Conservation (phyloP, 2,329 filamentous ascomycete genomes). For the Chrysosporium keratinophilum region DNA sequence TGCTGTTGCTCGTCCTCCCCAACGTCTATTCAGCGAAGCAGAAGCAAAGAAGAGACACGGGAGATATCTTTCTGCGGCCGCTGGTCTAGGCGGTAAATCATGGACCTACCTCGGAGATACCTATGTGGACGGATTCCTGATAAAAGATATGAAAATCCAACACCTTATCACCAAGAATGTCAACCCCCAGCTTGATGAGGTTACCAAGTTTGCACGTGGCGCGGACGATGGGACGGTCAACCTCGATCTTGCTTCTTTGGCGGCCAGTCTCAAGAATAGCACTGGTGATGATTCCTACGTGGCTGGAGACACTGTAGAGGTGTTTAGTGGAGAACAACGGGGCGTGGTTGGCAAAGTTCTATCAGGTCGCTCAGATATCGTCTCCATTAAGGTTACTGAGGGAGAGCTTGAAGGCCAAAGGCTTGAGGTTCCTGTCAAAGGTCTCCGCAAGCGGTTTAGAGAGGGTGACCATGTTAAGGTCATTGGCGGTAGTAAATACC, state of each 20-base stretch:
- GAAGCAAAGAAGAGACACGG: constrained; percentile 85
- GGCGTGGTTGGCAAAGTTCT: constrained; percentile 78
- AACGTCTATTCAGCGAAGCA: constrained; percentile 81
- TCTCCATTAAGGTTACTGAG: constrained; percentile 74
- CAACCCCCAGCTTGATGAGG: constrained; percentile 85
- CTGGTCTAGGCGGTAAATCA: constrained; percentile 51
- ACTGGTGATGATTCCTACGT: constrained; percentile 74
- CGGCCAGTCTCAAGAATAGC: constrained; percentile 77
- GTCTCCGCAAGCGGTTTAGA: constrained; percentile 82
- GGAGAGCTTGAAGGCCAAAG: constrained; percentile 71
- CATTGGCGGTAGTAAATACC: constrained; percentile 86
- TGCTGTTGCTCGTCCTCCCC: constrained; percentile 63
- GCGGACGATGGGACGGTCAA: constrained; percentile 89
- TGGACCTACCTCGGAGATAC: constrained; percentile 82
- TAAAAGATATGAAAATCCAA: constrained; percentile 88
- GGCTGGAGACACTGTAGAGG: constrained; percentile 90
- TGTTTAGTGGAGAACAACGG: constrained; percentile 89
- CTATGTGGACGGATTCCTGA: constrained; percentile 84
- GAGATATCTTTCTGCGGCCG: constrained; percentile 46
- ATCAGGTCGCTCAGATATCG: constrained; percentile 82
- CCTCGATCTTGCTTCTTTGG: constrained; percentile 80
- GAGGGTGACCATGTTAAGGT: constrained; percentile 98
- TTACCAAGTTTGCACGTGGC: constrained; percentile 83
- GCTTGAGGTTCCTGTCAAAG: constrained; percentile 87
- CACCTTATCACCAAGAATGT: constrained; percentile 78